phyloP scores from a whole-genome alignment of 139 green algal species.

The Micromonas commoda region DNA sequence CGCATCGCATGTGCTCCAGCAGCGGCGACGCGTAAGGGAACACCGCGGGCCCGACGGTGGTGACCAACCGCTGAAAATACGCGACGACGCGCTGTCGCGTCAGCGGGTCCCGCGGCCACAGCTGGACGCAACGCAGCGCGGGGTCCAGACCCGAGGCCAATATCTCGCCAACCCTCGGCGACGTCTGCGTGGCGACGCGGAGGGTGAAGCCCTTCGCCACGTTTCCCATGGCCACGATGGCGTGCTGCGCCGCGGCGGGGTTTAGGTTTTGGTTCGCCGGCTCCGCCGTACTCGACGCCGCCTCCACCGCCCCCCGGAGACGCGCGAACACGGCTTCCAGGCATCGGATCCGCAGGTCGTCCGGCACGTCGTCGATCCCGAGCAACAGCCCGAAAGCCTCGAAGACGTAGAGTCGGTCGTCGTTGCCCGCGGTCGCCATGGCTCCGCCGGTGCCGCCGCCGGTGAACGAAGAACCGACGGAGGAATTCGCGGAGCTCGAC shows the following conservation, averaged over 20 bases:
- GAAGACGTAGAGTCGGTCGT: conserved; percentile 17
- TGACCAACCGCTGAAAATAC: conserved; percentile 3
- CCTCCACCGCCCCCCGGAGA: background rate
- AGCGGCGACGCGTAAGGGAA: background rate
- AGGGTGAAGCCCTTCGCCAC: conserved; percentile 2
- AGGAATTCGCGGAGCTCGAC: no score
- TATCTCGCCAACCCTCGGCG: background rate
- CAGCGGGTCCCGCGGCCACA: conserved; percentile 1
- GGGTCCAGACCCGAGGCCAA: background rate
- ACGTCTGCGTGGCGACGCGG: background rate
- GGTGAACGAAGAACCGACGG: no score
- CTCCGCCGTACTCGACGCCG: background rate
- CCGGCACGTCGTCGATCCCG: background rate
- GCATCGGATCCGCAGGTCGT: background rate
- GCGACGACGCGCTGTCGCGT: background rate
- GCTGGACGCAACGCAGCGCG: background rate
- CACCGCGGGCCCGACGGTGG: background rate
- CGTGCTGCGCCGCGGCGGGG: background rate
- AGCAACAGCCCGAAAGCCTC: conserved; percentile 1
- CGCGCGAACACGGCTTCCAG: background rate
- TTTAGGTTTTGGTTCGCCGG: no score
- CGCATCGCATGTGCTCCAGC: background rate
- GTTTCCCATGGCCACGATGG: conserved; percentile 9
- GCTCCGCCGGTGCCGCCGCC: background rate
- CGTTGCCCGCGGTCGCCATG: conserved; percentile 8